Evolutionary conservation across 805 yeast genomes (phyloP), one percentile per base, ranked within the genome.

Genomic region (Wickerhamomyces canadensis): DNA sequence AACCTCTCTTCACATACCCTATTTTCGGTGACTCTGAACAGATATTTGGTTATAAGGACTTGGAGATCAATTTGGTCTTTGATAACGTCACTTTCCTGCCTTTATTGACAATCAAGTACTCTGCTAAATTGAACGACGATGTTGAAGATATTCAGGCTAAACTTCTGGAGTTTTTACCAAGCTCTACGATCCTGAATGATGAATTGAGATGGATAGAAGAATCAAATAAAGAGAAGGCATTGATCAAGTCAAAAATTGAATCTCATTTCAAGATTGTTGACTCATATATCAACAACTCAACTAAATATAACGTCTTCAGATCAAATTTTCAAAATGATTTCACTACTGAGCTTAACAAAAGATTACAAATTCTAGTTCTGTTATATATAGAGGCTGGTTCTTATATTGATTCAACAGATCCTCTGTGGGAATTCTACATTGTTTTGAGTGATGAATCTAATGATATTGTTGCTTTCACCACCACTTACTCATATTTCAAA

Each of bases 301-400:
- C 66, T 3, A 49, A 53, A 1, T 85, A 57, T 52, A 71, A 62
- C 14, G 63, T 88, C 13, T 79, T 72, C 58, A 75, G 72, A 42
- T 37, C 58, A 1, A 53, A 56, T 19, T 44, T 65, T 3, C 49
- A 55, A 11, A 69, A 66, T 32, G 53, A 52, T 0, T 52, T 51
- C 6, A 77, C 79, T 0, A 48, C 61, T 32, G 76, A 72, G 43
- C 58, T 87, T 35, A 89, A 80, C 50, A 61, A 69, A 34, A 62
- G 96, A 41, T 67, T 88, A 46, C 95, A 87, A 48, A 77, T 89
- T 2, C 75, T 93, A 48, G 84, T 85, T 13, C 63, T 91, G 19
- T 65, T 93, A 10, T 88, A 81, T 62, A 91, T 93, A 48, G 98
- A 93, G 57, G 98, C 96, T 0, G 98, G 96, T 2, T 78, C 94